Conservation (phyloP, 106 monocot species). For the Apostasia shenzhenica region DNA sequence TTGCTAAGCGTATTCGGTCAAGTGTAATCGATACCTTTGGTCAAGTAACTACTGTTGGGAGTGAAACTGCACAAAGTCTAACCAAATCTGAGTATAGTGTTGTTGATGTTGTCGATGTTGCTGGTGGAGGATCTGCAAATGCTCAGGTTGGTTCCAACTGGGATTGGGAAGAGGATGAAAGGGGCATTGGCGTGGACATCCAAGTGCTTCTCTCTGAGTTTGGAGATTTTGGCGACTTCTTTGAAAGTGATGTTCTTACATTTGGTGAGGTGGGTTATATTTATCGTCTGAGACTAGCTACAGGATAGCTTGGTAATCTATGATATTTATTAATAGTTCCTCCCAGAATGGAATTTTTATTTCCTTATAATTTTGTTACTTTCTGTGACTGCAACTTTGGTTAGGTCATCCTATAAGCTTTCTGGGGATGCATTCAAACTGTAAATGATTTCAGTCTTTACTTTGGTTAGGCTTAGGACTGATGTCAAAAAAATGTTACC, state of each 20-base stretch:
- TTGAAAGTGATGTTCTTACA: constrained; percentile 58
- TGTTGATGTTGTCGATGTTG: constrained; percentile 38
- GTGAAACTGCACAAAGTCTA: constrained; percentile 22
- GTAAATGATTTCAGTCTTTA: no score
- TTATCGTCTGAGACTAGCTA: no score
- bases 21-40: constrained; percentile 32
- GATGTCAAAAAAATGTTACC: no score
- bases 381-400: no score
- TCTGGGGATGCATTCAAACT: no score
- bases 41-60: constrained; percentile 41
- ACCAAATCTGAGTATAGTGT: constrained; percentile 29
- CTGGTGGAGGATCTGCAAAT: constrained; percentile 18
- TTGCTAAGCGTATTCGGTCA: constrained; percentile 52
- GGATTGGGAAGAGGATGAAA: constrained; percentile 62
- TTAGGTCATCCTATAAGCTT: no score
- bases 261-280: constrained; percentile 75
- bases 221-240: constrained; percentile 90
- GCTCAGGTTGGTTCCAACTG: constrained; percentile 36
- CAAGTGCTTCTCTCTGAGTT: constrained; percentile 62
- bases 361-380: no score
- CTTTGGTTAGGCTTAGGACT: no score
- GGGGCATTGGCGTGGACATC: constrained; percentile 54
- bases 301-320: no score
- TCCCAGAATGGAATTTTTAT: no score
- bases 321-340: no score